Conservation (phyloP, 2,329 filamentous ascomycete species). For the Rutstroemia sp. region DNA sequence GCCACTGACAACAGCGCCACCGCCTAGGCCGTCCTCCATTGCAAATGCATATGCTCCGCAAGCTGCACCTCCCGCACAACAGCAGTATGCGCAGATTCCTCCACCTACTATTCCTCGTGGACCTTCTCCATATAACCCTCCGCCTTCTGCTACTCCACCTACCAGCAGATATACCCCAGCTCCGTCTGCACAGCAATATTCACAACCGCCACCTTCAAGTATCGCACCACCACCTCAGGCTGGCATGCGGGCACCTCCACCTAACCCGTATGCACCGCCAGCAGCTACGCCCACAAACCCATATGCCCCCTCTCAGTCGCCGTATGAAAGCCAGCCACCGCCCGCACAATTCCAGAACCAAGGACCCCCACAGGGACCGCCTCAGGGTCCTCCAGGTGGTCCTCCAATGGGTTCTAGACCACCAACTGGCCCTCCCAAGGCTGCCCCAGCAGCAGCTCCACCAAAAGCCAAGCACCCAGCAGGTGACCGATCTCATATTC, state of each 20-base stretch:
- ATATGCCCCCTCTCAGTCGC: constrained; percentile 53
- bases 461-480: constrained; percentile 64
- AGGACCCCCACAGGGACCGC: constrained; percentile 35
- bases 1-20: constrained; percentile 47
- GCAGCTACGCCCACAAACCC: constrained; percentile 41
- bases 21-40: constrained; percentile 46
- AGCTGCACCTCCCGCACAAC: constrained; percentile 37
- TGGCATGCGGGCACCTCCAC: constrained; percentile 38
- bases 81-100: constrained; percentile 28
- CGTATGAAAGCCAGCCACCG: constrained; percentile 41
- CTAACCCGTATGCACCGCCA: constrained; percentile 37
- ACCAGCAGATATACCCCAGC: constrained; percentile 69
- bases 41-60: constrained; percentile 60
- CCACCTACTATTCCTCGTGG: constrained; percentile 62
- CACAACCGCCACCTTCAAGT: constrained; percentile 37
- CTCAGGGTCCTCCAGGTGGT: constrained; percentile 31
- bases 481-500: constrained; percentile 87
- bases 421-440: constrained; percentile 30
- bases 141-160: constrained; percentile 62
- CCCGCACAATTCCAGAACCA: constrained; percentile 35
- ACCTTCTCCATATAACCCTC: constrained; percentile 79
- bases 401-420: constrained; percentile 37
- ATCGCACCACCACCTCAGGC: constrained; percentile 36
- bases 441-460: constrained; percentile 33
- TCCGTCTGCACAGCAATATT: constrained; percentile 47